Base-by-base conservation (phyloP, 1,139 yeast species). In the Sugiyamaella sp. region DNA sequence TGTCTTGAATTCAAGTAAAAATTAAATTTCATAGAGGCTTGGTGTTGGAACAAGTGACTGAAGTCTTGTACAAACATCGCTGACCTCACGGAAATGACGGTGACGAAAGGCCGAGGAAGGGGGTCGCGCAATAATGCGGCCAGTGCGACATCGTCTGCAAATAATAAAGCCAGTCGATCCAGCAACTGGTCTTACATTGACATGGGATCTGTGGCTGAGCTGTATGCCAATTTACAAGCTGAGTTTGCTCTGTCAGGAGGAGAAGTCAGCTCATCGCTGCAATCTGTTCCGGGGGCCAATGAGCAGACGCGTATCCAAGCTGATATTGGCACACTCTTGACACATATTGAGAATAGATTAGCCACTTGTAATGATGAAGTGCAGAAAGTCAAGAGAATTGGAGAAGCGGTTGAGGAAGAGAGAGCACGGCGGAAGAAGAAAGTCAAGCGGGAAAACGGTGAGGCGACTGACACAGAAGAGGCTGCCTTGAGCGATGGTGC, bases 291-390 rank as follows among this genome's bases (percentile, higher is more conserved):
- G 17, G 43, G 46, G 20, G 5, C 48, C 3, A 32, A 29, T 16
- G 55, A 52, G 19, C 49, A 44, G 12, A 46, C 48, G 33, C 52
- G 50, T 12, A 43, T 52, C 14, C 55, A 52, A 14, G 49, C 55
- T 4, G 55, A 52, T 33, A 40, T 52, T 12, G 35, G 47, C 9
- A 41, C 47, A 8, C 17, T 52, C 10, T 22, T 52, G 24, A 24
- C 47, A 9, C 44, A 42, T 44, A 42, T 47, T 29, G 39, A 52
- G 12, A 44, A 46, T 10, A 19, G 56, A 37, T 27, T 53, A 20
- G 22, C 51, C 3, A 49, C 53, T 6, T 45, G 53, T 32, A 33
- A 24, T 14, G 40, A 45, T 21, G 53, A 53, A 27, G 19, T 53
- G 22, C 10, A 24, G 10, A 40, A 35, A 20, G 39, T 53, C 35